phyloP scores from a whole-genome alignment of 2,329 filamentous ascomycete species.

The Bipolaris gigantea region DNA sequence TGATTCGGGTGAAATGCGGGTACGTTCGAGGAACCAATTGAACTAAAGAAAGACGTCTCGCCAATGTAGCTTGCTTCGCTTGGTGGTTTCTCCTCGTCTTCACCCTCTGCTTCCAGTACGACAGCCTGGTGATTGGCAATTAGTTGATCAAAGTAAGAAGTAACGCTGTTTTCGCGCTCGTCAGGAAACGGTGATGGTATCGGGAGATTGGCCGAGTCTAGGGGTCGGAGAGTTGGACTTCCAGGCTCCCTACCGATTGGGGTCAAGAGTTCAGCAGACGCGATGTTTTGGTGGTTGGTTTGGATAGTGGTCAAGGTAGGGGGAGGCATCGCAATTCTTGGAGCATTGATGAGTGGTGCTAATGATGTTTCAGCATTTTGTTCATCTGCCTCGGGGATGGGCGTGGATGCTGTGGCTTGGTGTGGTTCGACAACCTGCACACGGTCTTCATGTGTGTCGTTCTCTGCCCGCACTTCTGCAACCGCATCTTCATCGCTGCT shows the following conservation, averaged over 20 bases:
- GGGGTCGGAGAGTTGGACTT: conserved; percentile 39
- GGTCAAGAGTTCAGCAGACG: conserved; percentile 26
- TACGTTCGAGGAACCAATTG: conserved; percentile 31
- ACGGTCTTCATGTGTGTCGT: conserved; percentile 1
- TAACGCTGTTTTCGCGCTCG: conserved; percentile 22
- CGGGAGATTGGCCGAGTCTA: conserved; percentile 43
- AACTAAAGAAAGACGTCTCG: conserved; percentile 41
- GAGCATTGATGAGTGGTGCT: conserved; percentile 4
- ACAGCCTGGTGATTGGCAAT: conserved; percentile 5
- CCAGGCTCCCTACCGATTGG: conserved; percentile 39
- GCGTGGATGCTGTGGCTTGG: background rate
- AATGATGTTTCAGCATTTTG: conserved; percentile 3
- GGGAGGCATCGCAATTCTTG: conserved; percentile 36
- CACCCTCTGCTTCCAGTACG: background rate
- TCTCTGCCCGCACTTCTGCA: background rate
- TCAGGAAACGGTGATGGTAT: conserved; percentile 45
- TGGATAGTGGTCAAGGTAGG: conserved; percentile 31
- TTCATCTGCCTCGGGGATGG: background rate
- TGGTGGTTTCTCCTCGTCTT: conserved; percentile 14
- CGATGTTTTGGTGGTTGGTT: conserved; percentile 19
- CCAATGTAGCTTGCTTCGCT: conserved; percentile 31
- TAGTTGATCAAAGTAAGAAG: conserved; percentile 36
- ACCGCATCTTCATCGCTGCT: background rate
- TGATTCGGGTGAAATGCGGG: conserved; percentile 32
- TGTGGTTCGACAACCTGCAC: conserved; percentile 1